A percentile compares a stretch with the other conserved stretches of the same genome.
These are phyloP conservation scores for Kernera saxatilis DNA, from an alignment of 345 rosid genomes.

Conservation along the genomic window DNA sequence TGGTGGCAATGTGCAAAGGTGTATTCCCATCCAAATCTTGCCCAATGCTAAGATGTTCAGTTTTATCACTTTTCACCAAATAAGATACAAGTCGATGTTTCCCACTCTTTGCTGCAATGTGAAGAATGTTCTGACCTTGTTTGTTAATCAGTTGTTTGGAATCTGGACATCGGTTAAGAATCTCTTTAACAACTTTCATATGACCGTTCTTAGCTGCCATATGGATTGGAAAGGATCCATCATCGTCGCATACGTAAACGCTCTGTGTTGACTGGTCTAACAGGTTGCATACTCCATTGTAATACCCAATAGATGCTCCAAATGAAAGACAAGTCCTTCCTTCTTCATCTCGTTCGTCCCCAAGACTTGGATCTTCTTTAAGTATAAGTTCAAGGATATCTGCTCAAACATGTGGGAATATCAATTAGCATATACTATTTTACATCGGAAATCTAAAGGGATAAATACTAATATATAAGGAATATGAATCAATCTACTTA, in stretches of 20 bases:
- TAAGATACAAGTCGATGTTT: neutral
- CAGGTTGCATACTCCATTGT: neutral
- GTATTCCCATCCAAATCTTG: conserved; percentile 22
- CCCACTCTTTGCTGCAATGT: neutral
- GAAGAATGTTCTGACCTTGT: conserved; percentile 3
- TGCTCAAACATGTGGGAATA: no score
- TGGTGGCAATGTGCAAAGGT: conserved; percentile 17
- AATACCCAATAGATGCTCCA: neutral
- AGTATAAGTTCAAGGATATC: neutral
- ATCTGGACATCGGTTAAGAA: neutral
- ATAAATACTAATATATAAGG: no score
- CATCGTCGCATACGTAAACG: neutral
- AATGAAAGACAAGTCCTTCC: neutral
- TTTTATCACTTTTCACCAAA: neutral
- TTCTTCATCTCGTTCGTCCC: neutral
- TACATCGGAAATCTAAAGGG: no score
- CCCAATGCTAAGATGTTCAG: neutral
- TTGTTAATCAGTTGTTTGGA: neutral
- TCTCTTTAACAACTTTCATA: neutral
- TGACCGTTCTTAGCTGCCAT: neutral
- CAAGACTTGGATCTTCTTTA: neutral
- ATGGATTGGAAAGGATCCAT: conserved; percentile 3
- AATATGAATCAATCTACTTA: no score
- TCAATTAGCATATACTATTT: no score
- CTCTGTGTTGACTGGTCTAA: neutral